phyloP scores from a whole-genome alignment of 441 rosid genomes.

The Isatis lusitanica region DNA sequence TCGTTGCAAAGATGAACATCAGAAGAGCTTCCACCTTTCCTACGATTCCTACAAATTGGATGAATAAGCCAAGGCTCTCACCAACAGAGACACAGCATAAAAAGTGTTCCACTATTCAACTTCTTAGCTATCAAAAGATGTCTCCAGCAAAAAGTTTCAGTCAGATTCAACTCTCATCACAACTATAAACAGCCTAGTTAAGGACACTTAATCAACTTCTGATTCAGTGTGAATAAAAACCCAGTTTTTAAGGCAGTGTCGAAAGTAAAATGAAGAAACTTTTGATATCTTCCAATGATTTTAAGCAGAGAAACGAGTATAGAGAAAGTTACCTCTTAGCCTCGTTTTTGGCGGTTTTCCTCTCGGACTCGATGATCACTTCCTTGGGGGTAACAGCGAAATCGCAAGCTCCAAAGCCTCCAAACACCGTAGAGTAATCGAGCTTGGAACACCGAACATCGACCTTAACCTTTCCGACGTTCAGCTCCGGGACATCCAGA shows the following conservation, averaged over 20 bases:
- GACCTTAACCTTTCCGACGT: conserved; percentile 46
- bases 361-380: conserved; percentile 45
- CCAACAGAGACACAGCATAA: background rate
- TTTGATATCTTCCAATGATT: background rate
- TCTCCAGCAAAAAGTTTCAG: background rate
- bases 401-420: conserved; percentile 59
- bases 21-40: conserved; percentile 27
- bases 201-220: background rate
- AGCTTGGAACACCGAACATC: conserved; percentile 59
- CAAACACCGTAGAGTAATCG: conserved; percentile 81
- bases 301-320: background rate
- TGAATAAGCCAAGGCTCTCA: background rate
- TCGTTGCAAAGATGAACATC: conserved; percentile 28
- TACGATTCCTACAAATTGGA: conserved; percentile 36
- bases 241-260: background rate
- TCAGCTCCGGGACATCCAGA: conserved; percentile 75
- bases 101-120: conserved; percentile 7
- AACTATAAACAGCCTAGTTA: background rate
- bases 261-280: background rate
- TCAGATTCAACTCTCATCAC: conserved; percentile 18
- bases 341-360: conserved; percentile 13
- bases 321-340: conserved; percentile 21
- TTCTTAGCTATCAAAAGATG: background rate
- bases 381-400: conserved; percentile 59
- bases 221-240: background rate